Base-by-base conservation (phyloP, 192 early-diverging fungal species). In the Coemansia sp. region DNA sequence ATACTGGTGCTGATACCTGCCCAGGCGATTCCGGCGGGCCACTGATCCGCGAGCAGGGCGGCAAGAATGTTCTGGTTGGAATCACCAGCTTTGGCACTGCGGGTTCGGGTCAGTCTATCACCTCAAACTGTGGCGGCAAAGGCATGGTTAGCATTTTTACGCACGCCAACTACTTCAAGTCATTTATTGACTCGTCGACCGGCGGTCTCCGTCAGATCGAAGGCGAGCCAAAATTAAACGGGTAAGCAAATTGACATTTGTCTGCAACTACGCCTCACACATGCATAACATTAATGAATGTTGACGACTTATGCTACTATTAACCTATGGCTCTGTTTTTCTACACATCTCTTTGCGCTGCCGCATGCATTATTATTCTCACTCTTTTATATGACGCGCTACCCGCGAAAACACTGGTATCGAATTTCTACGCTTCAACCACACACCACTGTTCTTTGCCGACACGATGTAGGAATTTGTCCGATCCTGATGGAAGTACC, bases 21-120 rank as follows among this genome's bases (percentile, higher is more conserved):
- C 73, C 73, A 0, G 83, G 83, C 22, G 83, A 84, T 32, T 82
- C 79, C 3, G 83, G 83, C 3, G 83, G 83, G 8, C 83, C 79
- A 2, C 38, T 84, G 61, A 63, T 83, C 24, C 80, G 71, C 62
- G 26, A 67, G 38, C 59, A 72, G 22, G 60, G 61, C 26, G 76
- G 83, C 22, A 67, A 58, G n/a, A 67, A 66, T 25, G 66, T 63
- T 50, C 54, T 82, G 49, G 71, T 70, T 2, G 83, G 83, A 5
- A 71, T 84, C 31, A 81, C 79, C 18, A 81, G 78, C 65, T 84
- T 78, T 70, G 83, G 79, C 5, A 76, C 79, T 0, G 64, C 66
- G 0, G 77, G 70, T 12, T 44, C 77, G 22, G 71, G 71, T 9
- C 62, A 70, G 56, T 53, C 70, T 21, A 58, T 71, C 10, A 69